Base-by-base conservation (phyloP, 2,329 filamentous ascomycete genomes). In the Aspergillus arachidicola region DNA sequence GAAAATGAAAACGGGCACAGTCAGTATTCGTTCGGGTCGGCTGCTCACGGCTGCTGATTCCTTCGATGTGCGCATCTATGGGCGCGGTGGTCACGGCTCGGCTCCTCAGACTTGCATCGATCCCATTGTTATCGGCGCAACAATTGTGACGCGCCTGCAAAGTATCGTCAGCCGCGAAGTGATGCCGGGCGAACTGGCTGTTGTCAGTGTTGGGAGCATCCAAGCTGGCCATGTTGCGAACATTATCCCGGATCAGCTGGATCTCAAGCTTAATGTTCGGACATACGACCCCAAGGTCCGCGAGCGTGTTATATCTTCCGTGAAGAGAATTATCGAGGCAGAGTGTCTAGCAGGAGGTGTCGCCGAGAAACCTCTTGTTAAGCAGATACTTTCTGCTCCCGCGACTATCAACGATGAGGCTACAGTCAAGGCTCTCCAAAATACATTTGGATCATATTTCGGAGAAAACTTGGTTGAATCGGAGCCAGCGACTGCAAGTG, bases 341-440 rank as follows among this genome's bases (percentile, higher is more conserved):
- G 87, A 90, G 66, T 83, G 83, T 28, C 62, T 73, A 5, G 87
- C 86, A 0, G 78, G 78, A 4, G 82, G 82, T 2, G 79, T 79
- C 0, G 75, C 78, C 0, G 68, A 76, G 51, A 71, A 76, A 19
- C 85, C 86, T 0, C 75, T 70, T 1, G 78, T 87, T 32, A 76
- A 75, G 16, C 71, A 73, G 30, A 81, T 76, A 0, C 69, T 72
- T 0, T 76, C 77, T 2, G 82, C 83, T 7, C 86, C 86, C 0
- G 71, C 84, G 0, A 83, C 84, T 0, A 77, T 83, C 63, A 88
- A 88, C 63, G 85, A 88, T 62, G 77, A 72, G 0, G 65, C 66
- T 0, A 75, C 83, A 0, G 84, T 82, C 0, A 68, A 67, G 4
- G 71, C 68, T 11, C 72, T 88, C 0, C 79, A 81, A 21, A 69